These are phyloP conservation scores for Gypsophila paniculata DNA, from an alignment of 179 eudicot species.

Conservation along the genomic window DNA sequence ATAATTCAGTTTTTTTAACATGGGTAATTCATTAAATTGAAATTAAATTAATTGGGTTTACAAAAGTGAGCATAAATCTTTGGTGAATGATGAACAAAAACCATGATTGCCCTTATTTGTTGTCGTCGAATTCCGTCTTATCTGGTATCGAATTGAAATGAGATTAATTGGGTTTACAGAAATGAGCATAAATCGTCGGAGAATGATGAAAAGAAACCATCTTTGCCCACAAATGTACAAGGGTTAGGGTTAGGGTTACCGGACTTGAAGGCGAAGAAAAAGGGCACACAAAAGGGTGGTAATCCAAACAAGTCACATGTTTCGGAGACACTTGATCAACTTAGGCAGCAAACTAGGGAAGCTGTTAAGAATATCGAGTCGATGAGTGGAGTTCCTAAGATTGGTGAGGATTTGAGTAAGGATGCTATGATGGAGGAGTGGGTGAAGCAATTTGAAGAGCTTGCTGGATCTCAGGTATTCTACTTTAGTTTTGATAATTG, in stretches of 20 bases:
- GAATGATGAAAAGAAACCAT: slow-evolving; percentile 33
- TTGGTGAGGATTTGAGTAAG: slow-evolving; percentile 41
- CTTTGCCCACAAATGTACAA: slow-evolving; percentile 47
- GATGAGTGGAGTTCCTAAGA: slow-evolving; percentile 33
- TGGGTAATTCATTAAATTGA: slow-evolving; percentile 1
- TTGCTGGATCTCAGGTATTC: slow-evolving; percentile 74
- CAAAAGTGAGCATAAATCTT: slow-evolving; percentile 34
- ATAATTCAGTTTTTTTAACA: not conserved
- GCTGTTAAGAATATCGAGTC: slow-evolving; percentile 73
- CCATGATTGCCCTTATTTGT: slow-evolving; percentile 22
- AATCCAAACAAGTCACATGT: slow-evolving; percentile 51
- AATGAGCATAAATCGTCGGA: slow-evolving; percentile 28
- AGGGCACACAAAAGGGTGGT: slow-evolving; percentile 67
- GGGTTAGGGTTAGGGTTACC: slow-evolving; percentile 74
- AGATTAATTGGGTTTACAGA: slow-evolving; percentile 32
- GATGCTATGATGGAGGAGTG: slow-evolving; percentile 79
- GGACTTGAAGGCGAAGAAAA: slow-evolving; percentile 69
- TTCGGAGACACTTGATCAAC: slow-evolving; percentile 77
- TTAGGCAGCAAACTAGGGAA: slow-evolving; percentile 81
- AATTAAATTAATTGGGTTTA: slow-evolving; percentile 21
- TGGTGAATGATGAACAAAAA: slow-evolving; percentile 33
- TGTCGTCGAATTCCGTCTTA: too few relatives aligned
- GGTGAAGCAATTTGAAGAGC: slow-evolving; percentile 91
- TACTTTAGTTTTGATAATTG: not conserved
- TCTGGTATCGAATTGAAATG: too few relatives aligned